Evolutionary conservation across 2,329 filamentous ascomycete species (phyloP).

Genomic region (Pseudocercospora vitis): DNA sequence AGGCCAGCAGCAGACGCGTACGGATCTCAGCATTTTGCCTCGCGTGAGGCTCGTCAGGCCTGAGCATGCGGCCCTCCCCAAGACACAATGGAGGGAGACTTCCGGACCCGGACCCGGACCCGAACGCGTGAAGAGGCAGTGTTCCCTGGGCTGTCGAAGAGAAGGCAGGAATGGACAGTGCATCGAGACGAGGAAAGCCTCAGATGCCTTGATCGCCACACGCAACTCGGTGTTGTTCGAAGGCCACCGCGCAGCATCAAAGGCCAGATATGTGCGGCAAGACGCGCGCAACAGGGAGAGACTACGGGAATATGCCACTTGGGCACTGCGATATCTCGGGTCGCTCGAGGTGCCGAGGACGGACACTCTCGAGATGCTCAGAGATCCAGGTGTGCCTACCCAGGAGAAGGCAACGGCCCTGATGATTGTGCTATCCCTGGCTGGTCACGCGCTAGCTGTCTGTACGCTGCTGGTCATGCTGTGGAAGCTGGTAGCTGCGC

Average conservation of each 20-base stretch:
- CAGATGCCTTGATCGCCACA: slow-evolving; percentile 8
- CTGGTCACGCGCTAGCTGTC: slow-evolving; percentile 28
- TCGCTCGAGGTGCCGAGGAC: slow-evolving; percentile 21
- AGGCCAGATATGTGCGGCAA: too few species aligned
- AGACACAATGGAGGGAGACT: slow-evolving; percentile 9
- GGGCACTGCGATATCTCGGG: slow-evolving; percentile 12
- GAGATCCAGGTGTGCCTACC: slow-evolving; percentile 20
- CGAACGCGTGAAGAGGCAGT: slow-evolving; percentile 12
- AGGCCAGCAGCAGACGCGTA: neutral
- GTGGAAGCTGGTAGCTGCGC: slow-evolving; percentile 31
- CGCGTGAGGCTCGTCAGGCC: slow-evolving; percentile 33
- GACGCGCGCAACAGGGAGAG: too few species aligned
- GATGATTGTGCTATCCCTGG: slow-evolving; percentile 27
- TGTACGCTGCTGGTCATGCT: slow-evolving; percentile 30
- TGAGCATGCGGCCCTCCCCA: slow-evolving; percentile 30
- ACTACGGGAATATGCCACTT: slow-evolving; percentile 4
- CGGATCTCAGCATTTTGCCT: slow-evolving; percentile 27
- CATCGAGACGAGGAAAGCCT: slow-evolving; percentile 5
- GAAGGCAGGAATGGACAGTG: slow-evolving; percentile 21
- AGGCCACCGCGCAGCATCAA: too few species aligned
- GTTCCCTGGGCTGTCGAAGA: slow-evolving; percentile 27
- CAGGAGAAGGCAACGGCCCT: slow-evolving; percentile 31
- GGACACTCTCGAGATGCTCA: slow-evolving; percentile 24
- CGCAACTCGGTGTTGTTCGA: slow-evolving; percentile 7
- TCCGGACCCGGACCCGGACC: too few species aligned